Evolutionary conservation across 2,329 filamentous ascomycete species (phyloP).

Genomic region (Acarospora socialis): DNA sequence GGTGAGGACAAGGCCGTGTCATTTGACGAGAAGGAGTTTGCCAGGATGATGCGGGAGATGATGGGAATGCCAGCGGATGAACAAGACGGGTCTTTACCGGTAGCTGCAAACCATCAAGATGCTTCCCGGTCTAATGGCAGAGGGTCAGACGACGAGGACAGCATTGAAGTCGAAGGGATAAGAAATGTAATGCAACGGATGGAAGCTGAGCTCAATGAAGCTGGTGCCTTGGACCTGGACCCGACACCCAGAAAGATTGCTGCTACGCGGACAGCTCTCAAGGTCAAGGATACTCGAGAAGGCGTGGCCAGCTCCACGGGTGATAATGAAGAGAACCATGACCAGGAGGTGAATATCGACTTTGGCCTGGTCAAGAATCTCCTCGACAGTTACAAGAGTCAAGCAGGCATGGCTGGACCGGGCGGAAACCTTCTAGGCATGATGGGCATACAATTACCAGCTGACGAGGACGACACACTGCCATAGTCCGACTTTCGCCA

Average conservation of each 20-base stretch:
- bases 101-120: conserved; percentile 30
- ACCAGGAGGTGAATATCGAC: conserved; percentile 58
- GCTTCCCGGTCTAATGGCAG: conserved; percentile 27
- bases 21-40: conserved; percentile 75
- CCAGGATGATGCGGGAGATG: conserved; percentile 81
- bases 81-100: background rate
- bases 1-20: conserved; percentile 61
- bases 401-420: conserved; percentile 69
- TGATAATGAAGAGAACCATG: conserved; percentile 12
- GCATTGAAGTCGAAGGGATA: conserved; percentile 49
- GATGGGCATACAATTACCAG: conserved; percentile 69
- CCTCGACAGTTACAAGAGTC: conserved; percentile 81
- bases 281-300: conserved; percentile 14
- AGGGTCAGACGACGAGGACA: conserved; percentile 32
- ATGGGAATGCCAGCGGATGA: conserved; percentile 50
- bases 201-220: conserved; percentile 33
- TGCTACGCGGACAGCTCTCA: background rate
- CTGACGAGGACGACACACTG: conserved; percentile 49
- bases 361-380: conserved; percentile 82
- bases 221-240: conserved; percentile 30
- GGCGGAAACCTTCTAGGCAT: conserved; percentile 75
- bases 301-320: conserved; percentile 19
- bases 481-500: no score
- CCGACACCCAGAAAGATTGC: conserved; percentile 14
- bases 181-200: conserved; percentile 30